Conservation (phyloP, 225 moss, liverwort and hornwort genomes). For the Ulota crispa region DNA sequence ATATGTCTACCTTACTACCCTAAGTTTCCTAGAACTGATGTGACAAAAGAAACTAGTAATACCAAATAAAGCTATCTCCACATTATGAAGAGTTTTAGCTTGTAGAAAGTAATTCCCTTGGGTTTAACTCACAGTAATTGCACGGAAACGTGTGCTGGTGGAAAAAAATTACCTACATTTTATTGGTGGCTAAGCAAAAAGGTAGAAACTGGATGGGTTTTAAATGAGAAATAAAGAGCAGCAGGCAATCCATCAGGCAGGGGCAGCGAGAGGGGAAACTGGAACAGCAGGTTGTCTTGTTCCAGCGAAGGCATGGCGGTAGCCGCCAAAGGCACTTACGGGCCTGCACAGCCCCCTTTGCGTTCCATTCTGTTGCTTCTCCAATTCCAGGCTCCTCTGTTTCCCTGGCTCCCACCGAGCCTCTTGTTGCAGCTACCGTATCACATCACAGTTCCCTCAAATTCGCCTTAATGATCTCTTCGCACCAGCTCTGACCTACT, state of each 20-base stretch:
- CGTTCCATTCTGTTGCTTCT: conserved; percentile 3
- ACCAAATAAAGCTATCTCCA: not conserved
- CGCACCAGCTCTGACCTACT: not conserved
- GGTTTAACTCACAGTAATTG: not conserved
- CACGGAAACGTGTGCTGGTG: rapidly evolving
- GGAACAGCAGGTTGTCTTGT: not conserved
- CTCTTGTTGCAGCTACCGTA: not conserved
- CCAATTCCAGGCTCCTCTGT: not conserved
- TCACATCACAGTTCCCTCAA: not conserved
- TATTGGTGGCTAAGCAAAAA: too few species aligned
- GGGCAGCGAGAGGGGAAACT: not conserved
- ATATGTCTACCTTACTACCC: too few species aligned
- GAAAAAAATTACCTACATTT: rapidly evolving
- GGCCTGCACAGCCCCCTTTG: not conserved
- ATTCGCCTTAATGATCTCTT: not conserved
- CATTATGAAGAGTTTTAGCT: not conserved
- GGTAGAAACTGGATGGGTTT: not conserved
- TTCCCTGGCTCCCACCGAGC: not conserved
- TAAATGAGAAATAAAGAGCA: not conserved
- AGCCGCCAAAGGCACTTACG: conserved; percentile 47
- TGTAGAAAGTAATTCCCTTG: too few species aligned
- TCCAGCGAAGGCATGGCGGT: conserved; percentile 30
- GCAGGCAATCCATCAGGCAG: not conserved
- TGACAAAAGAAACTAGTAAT: not conserved
- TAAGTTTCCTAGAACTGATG: not conserved